A percentile compares a stretch with the other conserved stretches of the same genome.
These are phyloP conservation scores for Teratosphaeria pseudoeucalypti DNA, from an alignment of 2,329 filamentous ascomycete species.

Conservation along the genomic window DNA sequence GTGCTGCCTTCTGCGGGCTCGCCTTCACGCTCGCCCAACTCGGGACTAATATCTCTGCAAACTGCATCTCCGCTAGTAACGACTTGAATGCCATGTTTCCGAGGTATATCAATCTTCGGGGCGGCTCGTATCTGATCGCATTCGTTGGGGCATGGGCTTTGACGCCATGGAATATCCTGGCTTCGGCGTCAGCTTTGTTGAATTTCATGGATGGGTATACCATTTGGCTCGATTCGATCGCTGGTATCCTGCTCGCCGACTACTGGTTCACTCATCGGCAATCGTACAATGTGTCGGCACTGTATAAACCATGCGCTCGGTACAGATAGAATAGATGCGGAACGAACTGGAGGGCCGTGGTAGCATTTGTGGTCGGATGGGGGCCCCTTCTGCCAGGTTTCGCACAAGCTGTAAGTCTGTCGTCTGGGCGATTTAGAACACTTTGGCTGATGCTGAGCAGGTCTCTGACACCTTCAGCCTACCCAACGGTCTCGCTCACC, in stretches of 20 bases:
- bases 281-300: conserved; percentile 12
- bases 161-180: conserved; percentile 36
- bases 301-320: conserved; percentile 15
- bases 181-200: conserved; percentile 29
- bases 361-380: conserved; percentile 47
- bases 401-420: background rate
- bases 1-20: conserved; percentile 13
- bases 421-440: background rate
- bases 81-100: conserved; percentile 14
- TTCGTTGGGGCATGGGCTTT: conserved; percentile 26
- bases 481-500: background rate
- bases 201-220: conserved; percentile 34
- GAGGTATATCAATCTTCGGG: conserved; percentile 26
- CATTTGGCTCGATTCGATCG: conserved; percentile 35
- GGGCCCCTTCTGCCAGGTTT: conserved; percentile 48
- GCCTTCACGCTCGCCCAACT: conserved; percentile 3
- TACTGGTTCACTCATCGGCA: conserved; percentile 20
- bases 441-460: background rate
- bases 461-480: background rate
- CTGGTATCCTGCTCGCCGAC: conserved; percentile 29
- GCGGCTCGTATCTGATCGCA: conserved; percentile 32
- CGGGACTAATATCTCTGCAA: conserved; percentile 13
- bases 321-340: conserved; percentile 15
- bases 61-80: conserved; percentile 15
- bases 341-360: conserved; percentile 50